Percentiles rank a stretch among this genome's conserved stretches.
Conservation (phyloP, 805 yeast species). For the Sporopachydermia quercuum region DNA sequence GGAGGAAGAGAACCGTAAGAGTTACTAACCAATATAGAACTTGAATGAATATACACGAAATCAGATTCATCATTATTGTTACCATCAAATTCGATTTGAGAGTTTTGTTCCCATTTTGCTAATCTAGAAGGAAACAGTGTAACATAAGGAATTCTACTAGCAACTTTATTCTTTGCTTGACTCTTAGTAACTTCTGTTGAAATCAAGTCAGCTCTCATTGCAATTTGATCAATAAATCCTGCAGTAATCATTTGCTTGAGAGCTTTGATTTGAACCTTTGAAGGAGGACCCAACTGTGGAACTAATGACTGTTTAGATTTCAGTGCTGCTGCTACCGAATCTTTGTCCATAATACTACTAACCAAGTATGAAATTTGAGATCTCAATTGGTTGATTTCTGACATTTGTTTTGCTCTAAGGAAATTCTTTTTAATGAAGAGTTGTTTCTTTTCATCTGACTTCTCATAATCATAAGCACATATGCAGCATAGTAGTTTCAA, state of each 20-base stretch:
- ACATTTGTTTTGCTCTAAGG: constrained; percentile 67
- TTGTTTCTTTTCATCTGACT: constrained; percentile 25
- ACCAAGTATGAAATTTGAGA: constrained; percentile 69
- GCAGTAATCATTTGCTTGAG: constrained; percentile 86
- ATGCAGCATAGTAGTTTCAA: constrained; percentile 63
- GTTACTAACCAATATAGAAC: constrained; percentile 38
- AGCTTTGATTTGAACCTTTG: constrained; percentile 52
- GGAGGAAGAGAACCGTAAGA: constrained; percentile 61
- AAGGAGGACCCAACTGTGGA: constrained; percentile 50
- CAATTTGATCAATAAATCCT: constrained; percentile 85
- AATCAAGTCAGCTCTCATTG: constrained; percentile 64
- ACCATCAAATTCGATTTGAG: constrained; percentile 15
- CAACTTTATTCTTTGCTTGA: constrained; percentile 30
- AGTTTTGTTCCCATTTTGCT: neutral
- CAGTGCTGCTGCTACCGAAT: constrained; percentile 34
- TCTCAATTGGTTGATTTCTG: constrained; percentile 70
- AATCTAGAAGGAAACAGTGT: constrained; percentile 30
- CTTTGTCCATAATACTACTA: constrained; percentile 37
- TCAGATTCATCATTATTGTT: constrained; percentile 21
- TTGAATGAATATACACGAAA: constrained; percentile 66
- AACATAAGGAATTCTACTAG: constrained; percentile 31
- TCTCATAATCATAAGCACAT: constrained; percentile 75
- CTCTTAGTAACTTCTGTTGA: constrained; percentile 17
- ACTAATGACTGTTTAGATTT: constrained; percentile 22
- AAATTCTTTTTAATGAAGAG: constrained; percentile 46